A percentile compares a stretch with the other conserved stretches of the same genome.
Conservation (phyloP, 2,329 filamentous ascomycete species). For the Botrytis sinoallii region DNA sequence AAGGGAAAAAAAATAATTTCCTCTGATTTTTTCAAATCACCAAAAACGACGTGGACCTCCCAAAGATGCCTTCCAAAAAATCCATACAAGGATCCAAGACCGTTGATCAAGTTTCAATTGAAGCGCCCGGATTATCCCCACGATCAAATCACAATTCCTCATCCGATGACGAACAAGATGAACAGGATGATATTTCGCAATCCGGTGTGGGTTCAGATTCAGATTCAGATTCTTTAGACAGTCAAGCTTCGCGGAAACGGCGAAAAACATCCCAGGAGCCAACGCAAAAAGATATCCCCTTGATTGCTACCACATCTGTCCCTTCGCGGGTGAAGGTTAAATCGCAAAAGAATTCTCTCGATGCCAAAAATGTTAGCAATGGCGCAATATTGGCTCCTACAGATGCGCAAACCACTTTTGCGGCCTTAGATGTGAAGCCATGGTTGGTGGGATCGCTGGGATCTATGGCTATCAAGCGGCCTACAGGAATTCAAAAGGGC, state of each 20-base stretch:
- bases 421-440: conserved; percentile 68
- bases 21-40: not conserved
- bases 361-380: conserved; percentile 17
- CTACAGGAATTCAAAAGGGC: conserved; percentile 87
- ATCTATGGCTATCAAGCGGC: conserved; percentile 76
- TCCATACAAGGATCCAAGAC: not conserved
- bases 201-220: not conserved
- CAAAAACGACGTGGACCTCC: not conserved
- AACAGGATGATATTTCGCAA: conserved; percentile 1
- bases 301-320: conserved; percentile 26
- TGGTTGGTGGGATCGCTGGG: conserved; percentile 84
- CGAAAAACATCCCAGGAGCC: conserved; percentile 30
- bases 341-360: conserved; percentile 6
- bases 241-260: conserved; percentile 35
- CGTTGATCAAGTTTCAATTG: conserved; percentile 13
- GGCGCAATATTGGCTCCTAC: conserved; percentile 48
- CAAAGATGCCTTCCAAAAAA: conserved; percentile 12
- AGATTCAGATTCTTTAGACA: conserved; percentile 37
- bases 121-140: conserved; percentile 9
- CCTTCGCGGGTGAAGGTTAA: conserved; percentile 35
- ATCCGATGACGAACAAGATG: conserved; percentile 8
- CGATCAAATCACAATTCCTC: conserved; percentile 14
- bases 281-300: conserved; percentile 24
- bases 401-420: conserved; percentile 63
- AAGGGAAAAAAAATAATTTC: conserved; percentile 12